These are phyloP conservation scores for Toxicodendron radicans DNA, from an alignment of 345 rosid genomes.

Conservation along the genomic window DNA sequence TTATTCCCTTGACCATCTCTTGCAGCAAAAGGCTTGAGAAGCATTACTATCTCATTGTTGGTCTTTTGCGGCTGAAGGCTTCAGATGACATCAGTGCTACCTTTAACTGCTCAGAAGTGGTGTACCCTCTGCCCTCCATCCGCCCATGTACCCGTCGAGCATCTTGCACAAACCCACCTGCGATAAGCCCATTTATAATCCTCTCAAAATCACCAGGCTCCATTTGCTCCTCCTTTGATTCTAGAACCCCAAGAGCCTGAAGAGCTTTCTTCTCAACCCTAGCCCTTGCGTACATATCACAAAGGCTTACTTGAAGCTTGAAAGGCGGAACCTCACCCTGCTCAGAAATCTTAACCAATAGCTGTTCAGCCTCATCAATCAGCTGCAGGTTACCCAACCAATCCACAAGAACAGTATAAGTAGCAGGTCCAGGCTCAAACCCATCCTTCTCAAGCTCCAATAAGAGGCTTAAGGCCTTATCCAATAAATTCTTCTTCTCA, in stretches of 20 bases:
- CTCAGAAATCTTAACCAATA: slow-evolving; percentile 64
- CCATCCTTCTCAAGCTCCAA: slow-evolving; percentile 78
- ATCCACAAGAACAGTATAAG: slow-evolving; percentile 69
- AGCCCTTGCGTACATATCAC: slow-evolving; percentile 68
- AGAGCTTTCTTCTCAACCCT: slow-evolving; percentile 78
- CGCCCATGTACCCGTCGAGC: slow-evolving; percentile 49
- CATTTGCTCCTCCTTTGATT: slow-evolving; percentile 53
- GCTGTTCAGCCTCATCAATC: slow-evolving; percentile 83
- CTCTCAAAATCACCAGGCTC: slow-evolving; percentile 55
- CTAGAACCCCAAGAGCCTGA: slow-evolving; percentile 67
- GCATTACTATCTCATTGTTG: slow-evolving; percentile 17
- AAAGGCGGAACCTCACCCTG: slow-evolving; percentile 75
- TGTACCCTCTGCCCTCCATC: slow-evolving; percentile 62
- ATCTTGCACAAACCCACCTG: slow-evolving; percentile 64
- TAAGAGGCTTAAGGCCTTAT: slow-evolving; percentile 67
- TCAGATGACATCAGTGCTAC: slow-evolving; percentile 31
- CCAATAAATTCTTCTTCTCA: slow-evolving; percentile 59
- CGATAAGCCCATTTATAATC: slow-evolving; percentile 53
- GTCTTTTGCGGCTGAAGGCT: slow-evolving; percentile 24
- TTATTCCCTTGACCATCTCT: slow-evolving; percentile 5
- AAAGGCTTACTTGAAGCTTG: slow-evolving; percentile 68
- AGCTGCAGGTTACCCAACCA: slow-evolving; percentile 71
- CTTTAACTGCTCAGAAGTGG: slow-evolving; percentile 39
- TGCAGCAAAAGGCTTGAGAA: slow-evolving; percentile 4
- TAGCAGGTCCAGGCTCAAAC: slow-evolving; percentile 69